Evolutionary conservation across 2,329 filamentous ascomycete genomes (phyloP).

Genomic region (Fusarium longipes): DNA sequence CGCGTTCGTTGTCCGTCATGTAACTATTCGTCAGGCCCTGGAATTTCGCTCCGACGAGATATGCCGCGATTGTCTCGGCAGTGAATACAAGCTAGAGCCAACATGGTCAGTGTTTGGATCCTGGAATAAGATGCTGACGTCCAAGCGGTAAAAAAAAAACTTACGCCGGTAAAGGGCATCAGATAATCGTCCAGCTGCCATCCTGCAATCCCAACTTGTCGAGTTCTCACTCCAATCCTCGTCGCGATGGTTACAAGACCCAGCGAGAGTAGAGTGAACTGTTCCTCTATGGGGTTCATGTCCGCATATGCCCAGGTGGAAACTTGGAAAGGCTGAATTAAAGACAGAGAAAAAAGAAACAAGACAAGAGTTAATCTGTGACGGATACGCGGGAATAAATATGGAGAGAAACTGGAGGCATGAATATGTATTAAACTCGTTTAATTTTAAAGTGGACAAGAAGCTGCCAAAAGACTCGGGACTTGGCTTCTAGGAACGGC

Average conservation of each 20-base stretch:
- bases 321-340: too few relatives aligned
- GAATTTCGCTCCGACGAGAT: constrained; percentile 40
- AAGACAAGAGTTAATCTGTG: too few relatives aligned
- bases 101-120: background rate
- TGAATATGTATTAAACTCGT: background rate
- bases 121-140: background rate
- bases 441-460: background rate
- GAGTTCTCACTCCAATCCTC: constrained; percentile 29
- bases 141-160: too few relatives aligned
- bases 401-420: background rate
- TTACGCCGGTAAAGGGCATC: constrained; percentile 41
- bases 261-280: constrained; percentile 37
- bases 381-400: background rate
- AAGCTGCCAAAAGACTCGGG: background rate
- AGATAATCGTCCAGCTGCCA: constrained; percentile 41
- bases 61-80: constrained; percentile 37
- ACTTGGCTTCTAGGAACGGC: background rate
- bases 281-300: constrained; percentile 38
- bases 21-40: constrained; percentile 39
- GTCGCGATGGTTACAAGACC: constrained; percentile 34
- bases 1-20: constrained; percentile 33
- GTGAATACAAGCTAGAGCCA: constrained; percentile 32
- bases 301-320: too few relatives aligned
- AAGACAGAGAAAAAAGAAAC: too few relatives aligned
- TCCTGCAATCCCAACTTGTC: constrained; percentile 25